phyloP scores from a whole-genome alignment of 345 rosid species.

The Reutealis trisperma region DNA sequence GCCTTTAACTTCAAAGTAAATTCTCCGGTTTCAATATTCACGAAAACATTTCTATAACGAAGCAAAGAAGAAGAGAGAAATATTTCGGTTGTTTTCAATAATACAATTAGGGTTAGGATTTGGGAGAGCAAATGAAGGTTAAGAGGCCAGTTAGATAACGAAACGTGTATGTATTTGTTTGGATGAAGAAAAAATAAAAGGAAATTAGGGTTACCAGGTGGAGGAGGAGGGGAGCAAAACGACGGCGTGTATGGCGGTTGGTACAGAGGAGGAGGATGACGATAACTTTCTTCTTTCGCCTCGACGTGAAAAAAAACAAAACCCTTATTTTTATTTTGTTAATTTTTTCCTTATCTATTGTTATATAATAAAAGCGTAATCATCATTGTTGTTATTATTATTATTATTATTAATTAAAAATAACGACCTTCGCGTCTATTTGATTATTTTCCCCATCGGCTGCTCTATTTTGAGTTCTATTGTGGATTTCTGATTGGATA shows the following conservation, averaged over 20 bases:
- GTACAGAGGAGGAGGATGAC: not conserved
- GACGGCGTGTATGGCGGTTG: constrained; percentile 8
- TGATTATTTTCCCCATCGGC: too few species aligned
- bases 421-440: constrained; percentile 6
- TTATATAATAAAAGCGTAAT: not conserved
- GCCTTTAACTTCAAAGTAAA: not conserved
- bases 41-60: not conserved
- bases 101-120: not conserved
- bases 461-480: too few species aligned
- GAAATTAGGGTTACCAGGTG: constrained; percentile 9
- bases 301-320: constrained; percentile 6
- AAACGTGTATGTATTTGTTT: not conserved
- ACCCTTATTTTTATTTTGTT: not conserved
- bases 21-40: not conserved
- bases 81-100: not conserved
- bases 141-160: not conserved
- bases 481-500: too few species aligned
- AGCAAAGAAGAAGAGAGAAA: not conserved
- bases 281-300: not conserved
- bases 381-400: too few species aligned
- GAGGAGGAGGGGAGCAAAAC: not conserved
- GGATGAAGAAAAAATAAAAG: too few species aligned
- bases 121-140: not conserved
- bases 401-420: not conserved
- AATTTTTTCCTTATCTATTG: not conserved